Base-by-base conservation (phyloP, 257 asterid genomes). In the Petrea volubilis region DNA sequence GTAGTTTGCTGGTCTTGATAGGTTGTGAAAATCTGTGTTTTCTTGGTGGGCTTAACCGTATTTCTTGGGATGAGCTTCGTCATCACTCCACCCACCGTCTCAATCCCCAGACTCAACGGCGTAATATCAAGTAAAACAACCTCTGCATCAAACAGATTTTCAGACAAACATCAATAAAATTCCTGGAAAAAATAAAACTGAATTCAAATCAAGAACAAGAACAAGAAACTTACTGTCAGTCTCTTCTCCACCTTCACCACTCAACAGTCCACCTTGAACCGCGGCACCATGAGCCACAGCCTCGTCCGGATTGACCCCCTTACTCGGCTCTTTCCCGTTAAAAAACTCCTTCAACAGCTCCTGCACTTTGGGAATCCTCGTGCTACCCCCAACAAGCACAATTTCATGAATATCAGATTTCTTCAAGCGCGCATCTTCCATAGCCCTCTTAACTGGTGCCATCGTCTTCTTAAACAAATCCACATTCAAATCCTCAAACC, bases 71-170 rank as follows among this genome's bases (percentile, higher is more conserved):
- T 83, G 71, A 86, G 58, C 59, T 86, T 81, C 7, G 89, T 83
- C 92, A 86, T 86, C 67, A 83, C 87, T 9, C 91, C 89, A 3
- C 91, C 91, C 28, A 84, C 91, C 3, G 91, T 86, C 68, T 86
- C 91, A 27, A 83, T 83, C 12, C 91, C 91, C 23, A 86, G 82
- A 18, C 85, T 83, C 57, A 86, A 70, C 0, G 89, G 89, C 24
- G 89, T 53, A 36, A 58, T 63, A 73, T 73, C 72, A 11, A 73
- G 52, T 56, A 73, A 43, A 41, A 73, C 58, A 29, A 64, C 28
- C 0, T 64, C 72, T 73, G 73, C 68, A 60, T 3, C 33, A 51
- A 18, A 28, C 7, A 28, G 23, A 14, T 20, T 8, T 0, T 1
- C 13, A 74, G 15, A 24, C 11, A 25, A 1, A 6, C 2, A 9